Percentiles rank a stretch among this genome's conserved stretches.
Evolutionary conservation across 257 asterid genomes (phyloP).

Genomic region (Petunia secreta): DNA sequence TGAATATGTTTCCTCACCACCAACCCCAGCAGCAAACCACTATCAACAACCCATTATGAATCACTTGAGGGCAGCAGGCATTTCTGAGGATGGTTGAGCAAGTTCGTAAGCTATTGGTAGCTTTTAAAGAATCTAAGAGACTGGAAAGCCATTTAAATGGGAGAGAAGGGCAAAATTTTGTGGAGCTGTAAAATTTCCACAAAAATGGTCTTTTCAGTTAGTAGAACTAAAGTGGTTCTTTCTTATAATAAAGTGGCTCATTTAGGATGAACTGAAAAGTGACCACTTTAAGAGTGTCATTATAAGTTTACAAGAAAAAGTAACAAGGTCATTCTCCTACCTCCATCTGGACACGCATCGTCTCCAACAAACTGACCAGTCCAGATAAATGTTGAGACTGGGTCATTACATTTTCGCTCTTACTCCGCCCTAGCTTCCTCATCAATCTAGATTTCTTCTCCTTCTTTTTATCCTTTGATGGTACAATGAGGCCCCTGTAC

Average conservation of each 20-base stretch:
- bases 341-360: slow-evolving; percentile 99
- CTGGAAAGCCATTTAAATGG: neutral
- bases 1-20: neutral
- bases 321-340: slow-evolving; percentile 37
- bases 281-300: neutral
- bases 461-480: slow-evolving; percentile 87
- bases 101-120: neutral
- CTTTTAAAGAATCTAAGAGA: neutral
- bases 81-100: neutral
- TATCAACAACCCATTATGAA: neutral
- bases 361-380: slow-evolving; percentile 87
- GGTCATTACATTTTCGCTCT: slow-evolving; percentile 56
- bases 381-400: slow-evolving; percentile 77
- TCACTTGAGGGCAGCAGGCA: neutral
- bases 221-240: neutral
- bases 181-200: neutral
- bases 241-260: neutral
- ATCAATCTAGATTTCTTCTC: slow-evolving; percentile 76
- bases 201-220: neutral
- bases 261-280: neutral
- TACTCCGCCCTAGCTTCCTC: slow-evolving; percentile 90
- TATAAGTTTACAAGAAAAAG: neutral
- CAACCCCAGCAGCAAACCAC: neutral
- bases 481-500: slow-evolving; percentile 91
- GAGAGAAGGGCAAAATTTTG: neutral